Evolutionary conservation across 1,284 basidiomycete species (phyloP), one percentile per base, ranked within the genome.

Genomic region (Pseudozyma sp.): DNA sequence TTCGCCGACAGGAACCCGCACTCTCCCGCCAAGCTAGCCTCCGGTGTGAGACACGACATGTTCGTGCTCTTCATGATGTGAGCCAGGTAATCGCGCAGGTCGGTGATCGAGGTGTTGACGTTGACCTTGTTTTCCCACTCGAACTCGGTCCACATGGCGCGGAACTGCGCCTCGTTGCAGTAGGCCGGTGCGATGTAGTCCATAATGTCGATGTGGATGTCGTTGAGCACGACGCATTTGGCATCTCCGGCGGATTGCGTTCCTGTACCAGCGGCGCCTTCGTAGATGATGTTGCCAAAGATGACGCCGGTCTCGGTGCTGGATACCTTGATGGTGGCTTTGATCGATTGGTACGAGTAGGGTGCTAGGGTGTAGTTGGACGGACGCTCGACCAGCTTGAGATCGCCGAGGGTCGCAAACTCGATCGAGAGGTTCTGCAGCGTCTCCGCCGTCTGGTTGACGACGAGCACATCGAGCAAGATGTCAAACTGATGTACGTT

Each of bases 401-500:
- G 88, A 83, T 99, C 97, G 37, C 97, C 97, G 1, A 99, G 88
- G 0, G 96, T 99, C 0, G 97, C 95, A 80, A 99, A 98, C 85
- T 99, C 97, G 64, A 99, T 89, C 77, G 94, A 95, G 5, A 99
- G 89, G 84, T 98, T 99, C 85, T 98, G 96, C 49, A 99, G 87
- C 0, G 96, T 99, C 83, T 97, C 92, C 31, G 90, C 85, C 0
- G 95, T 97, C 86, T 99, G 97, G 85, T 99, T 99, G 85, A 99
- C 96, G 24, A 99, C 90, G 5, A 99, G 88, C 17, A 99, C 94
- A 81, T 99, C 96, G 90, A 72, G 66, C 55, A 95, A 86, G 79
- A 99, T 98, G 85, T 99, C 97, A 84, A 99, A 99, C 55, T 96
- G 94, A 79, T 98, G 94, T 84, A 99, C 94, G 85, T 96, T 97